These are phyloP conservation scores for Populus simonii DNA, from an alignment of 345 rosid genomes.

Conservation along the genomic window DNA sequence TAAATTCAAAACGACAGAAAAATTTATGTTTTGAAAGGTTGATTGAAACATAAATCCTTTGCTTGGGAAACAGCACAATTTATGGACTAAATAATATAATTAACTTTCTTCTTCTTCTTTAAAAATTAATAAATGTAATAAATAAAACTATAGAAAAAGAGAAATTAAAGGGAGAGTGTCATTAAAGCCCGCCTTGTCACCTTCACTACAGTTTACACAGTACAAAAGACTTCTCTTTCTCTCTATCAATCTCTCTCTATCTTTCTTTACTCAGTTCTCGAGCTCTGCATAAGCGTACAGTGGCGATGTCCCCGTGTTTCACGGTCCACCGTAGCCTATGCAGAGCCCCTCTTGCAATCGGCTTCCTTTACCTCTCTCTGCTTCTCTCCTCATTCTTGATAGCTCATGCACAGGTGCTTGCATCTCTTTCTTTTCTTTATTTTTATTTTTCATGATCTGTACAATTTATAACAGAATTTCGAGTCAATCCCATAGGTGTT, in stretches of 20 bases:
- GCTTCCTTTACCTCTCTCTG: constrained; percentile 30
- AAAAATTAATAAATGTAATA: neutral
- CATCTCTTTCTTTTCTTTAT: neutral
- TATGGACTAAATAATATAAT: too few relatives aligned
- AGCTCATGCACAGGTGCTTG: constrained; percentile 46
- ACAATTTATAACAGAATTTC: constrained; percentile 19
- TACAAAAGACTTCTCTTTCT: constrained; percentile 3
- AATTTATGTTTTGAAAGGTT: too few relatives aligned
- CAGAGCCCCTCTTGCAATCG: constrained; percentile 39
- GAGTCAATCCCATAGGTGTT: constrained; percentile 44
- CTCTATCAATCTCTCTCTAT: constrained; percentile 16
- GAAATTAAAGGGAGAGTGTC: neutral
- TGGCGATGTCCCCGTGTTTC: constrained; percentile 50
- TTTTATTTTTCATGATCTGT: constrained; percentile 20
- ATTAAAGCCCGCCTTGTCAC: constrained; percentile 14
- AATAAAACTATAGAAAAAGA: neutral
- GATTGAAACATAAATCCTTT: too few relatives aligned
- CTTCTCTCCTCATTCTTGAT: constrained; percentile 30
- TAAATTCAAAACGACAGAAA: too few relatives aligned
- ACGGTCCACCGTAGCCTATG: constrained; percentile 39
- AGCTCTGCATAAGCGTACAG: constrained; percentile 40
- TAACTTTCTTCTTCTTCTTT: neutral
- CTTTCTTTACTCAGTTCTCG: constrained; percentile 19
- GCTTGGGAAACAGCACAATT: too few relatives aligned
- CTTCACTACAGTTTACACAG: constrained; percentile 11